Conservation (phyloP, 805 yeast species). For the Tetrapisispora pingtungensis region DNA sequence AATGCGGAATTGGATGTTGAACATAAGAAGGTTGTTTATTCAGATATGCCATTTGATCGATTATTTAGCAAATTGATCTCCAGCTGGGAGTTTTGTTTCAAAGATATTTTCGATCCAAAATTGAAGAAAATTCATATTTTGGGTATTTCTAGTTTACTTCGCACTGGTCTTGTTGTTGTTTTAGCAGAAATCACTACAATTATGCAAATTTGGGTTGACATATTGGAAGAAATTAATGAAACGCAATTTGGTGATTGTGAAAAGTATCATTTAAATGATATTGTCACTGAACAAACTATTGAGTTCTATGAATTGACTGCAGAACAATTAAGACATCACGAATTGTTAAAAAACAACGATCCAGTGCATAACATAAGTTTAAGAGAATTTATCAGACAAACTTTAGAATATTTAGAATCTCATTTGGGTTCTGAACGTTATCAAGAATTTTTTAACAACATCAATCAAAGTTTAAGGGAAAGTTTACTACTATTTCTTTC, state of each 20-base stretch:
- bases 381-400: conserved; percentile 34
- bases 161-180: conserved; percentile 28
- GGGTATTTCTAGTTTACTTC: conserved; percentile 46
- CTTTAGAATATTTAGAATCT: conserved; percentile 18
- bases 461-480: conserved; percentile 19
- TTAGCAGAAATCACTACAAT: conserved; percentile 28
- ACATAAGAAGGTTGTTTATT: conserved; percentile 16
- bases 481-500: conserved; percentile 20
- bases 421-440: conserved; percentile 19
- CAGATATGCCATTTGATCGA: conserved; percentile 21
- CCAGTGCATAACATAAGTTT: conserved; percentile 47
- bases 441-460: conserved; percentile 14
- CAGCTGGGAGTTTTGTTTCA: conserved; percentile 37
- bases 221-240: conserved; percentile 72
- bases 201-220: conserved; percentile 36
- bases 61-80: conserved; percentile 25
- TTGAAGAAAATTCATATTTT: conserved; percentile 58
- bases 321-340: conserved; percentile 36
- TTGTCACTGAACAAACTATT: conserved; percentile 26
- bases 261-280: conserved; percentile 38
- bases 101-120: conserved; percentile 62
- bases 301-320: conserved; percentile 26
- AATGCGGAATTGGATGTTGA: conserved; percentile 14
- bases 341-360: conserved; percentile 32
- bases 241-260: conserved; percentile 44